phyloP scores from a whole-genome alignment of 106 monocot species.

The Xerophyta viscosa region DNA sequence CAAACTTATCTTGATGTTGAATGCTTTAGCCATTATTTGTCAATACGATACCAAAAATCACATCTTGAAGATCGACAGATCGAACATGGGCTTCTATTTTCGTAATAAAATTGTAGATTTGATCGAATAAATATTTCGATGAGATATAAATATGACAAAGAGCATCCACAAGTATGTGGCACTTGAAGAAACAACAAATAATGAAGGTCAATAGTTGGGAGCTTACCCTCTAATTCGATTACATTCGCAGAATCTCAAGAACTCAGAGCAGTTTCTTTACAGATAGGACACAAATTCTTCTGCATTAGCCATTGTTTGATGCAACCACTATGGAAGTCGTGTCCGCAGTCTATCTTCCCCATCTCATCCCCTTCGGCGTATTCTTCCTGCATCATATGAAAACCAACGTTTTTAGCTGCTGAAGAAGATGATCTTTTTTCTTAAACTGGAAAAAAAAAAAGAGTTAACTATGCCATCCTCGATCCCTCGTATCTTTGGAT shows the following conservation, averaged over 20 bases:
- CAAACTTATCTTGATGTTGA: too few species aligned
- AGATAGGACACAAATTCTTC: slow-evolving; percentile 75
- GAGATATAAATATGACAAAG: background rate
- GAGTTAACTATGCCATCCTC: too few species aligned
- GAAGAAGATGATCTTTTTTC: too few species aligned
- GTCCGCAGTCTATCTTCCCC: slow-evolving; percentile 43
- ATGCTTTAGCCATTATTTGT: too few species aligned
- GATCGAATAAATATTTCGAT: background rate
- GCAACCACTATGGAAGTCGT: slow-evolving; percentile 67
- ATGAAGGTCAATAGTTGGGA: background rate
- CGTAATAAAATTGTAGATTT: too few species aligned
- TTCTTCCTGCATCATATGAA: slow-evolving; percentile 41
- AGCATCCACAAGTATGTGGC: background rate
- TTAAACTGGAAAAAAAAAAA: too few species aligned
- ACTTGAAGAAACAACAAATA: background rate
- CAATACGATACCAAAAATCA: too few species aligned
- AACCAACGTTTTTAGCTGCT: too few species aligned
- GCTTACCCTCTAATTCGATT: background rate
- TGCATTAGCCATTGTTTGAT: slow-evolving; percentile 59
- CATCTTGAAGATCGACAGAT: too few species aligned
- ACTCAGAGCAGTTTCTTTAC: slow-evolving; percentile 47
- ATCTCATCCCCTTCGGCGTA: slow-evolving; percentile 42
- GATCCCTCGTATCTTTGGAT: too few species aligned
- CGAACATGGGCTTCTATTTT: too few species aligned
- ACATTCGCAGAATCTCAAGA: slow-evolving; percentile 5